These are phyloP conservation scores for Sclerotinia nivalis DNA, from an alignment of 2,329 filamentous ascomycete genomes.

Conservation along the genomic window DNA sequence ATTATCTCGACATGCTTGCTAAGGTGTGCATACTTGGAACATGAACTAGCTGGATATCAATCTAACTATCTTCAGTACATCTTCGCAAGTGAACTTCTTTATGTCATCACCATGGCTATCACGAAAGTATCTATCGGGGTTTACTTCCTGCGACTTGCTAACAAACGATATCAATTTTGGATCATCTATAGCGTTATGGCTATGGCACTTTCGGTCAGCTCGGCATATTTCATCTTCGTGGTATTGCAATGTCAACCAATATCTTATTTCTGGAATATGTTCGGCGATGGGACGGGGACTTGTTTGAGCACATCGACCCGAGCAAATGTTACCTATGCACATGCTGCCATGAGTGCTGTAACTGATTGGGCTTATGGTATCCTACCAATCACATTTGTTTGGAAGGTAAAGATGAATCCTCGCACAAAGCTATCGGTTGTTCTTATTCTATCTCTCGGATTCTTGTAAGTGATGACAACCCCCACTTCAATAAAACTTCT, in stretches of 20 bases:
- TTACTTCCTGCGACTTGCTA: conserved; percentile 38
- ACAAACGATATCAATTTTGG: conserved; percentile 34
- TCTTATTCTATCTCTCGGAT: conserved; percentile 42
- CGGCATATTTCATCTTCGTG: conserved; percentile 39
- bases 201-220: conserved; percentile 33
- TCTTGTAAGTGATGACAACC: conserved; percentile 41
- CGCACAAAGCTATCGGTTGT: conserved; percentile 42
- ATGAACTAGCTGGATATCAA: background rate
- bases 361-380: conserved; percentile 40
- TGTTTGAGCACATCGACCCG: conserved; percentile 39
- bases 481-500: background rate
- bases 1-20: conserved; percentile 31
- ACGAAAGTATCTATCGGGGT: conserved; percentile 38
- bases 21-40: conserved; percentile 29
- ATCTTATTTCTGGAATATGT: conserved; percentile 44
- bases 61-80: conserved; percentile 26
- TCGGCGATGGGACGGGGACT: conserved; percentile 36
- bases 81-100: conserved; percentile 40
- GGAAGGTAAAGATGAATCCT: conserved; percentile 38
- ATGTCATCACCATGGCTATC: conserved; percentile 37
- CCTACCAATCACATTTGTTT: conserved; percentile 38
- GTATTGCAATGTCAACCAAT: conserved; percentile 39
- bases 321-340: conserved; percentile 35
- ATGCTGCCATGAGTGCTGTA: conserved; percentile 36
- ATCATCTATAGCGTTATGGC: conserved; percentile 33